A percentile compares a stretch with the other conserved stretches of the same genome.
Conservation (phyloP, 202 grass and related monocot species). For the Setaria viridis region DNA sequence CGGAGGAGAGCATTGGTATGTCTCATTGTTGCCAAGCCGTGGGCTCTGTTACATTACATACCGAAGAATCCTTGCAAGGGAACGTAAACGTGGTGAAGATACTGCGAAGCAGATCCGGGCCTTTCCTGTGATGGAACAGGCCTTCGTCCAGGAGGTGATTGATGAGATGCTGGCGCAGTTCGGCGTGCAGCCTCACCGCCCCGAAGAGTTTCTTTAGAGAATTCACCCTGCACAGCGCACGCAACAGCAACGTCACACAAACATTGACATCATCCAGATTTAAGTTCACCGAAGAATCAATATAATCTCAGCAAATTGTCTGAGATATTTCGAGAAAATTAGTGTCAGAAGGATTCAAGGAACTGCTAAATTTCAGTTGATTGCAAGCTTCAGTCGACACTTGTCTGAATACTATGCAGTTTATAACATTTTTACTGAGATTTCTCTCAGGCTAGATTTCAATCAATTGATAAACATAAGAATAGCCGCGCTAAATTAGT, state of each 20-base stretch:
- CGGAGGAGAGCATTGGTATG: neutral
- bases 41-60: constrained; percentile 2
- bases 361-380: neutral
- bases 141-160: neutral
- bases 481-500: neutral
- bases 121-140: neutral
- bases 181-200: neutral
- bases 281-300: neutral
- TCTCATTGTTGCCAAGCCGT: neutral
- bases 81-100: neutral
- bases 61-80: neutral
- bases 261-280: neutral
- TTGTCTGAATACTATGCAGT: neutral
- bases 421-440: neutral
- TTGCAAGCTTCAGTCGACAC: neutral
- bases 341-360: neutral
- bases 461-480: neutral
- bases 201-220: neutral
- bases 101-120: neutral
- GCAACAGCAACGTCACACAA: neutral
- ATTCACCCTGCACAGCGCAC: neutral
- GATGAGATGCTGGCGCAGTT: neutral
- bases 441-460: neutral
- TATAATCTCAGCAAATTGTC: neutral
- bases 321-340: neutral